Evolutionary conservation across 208 protist genomes (phyloP), one percentile per base, ranked within the genome.

Genomic region (Crithidia sp.): DNA sequence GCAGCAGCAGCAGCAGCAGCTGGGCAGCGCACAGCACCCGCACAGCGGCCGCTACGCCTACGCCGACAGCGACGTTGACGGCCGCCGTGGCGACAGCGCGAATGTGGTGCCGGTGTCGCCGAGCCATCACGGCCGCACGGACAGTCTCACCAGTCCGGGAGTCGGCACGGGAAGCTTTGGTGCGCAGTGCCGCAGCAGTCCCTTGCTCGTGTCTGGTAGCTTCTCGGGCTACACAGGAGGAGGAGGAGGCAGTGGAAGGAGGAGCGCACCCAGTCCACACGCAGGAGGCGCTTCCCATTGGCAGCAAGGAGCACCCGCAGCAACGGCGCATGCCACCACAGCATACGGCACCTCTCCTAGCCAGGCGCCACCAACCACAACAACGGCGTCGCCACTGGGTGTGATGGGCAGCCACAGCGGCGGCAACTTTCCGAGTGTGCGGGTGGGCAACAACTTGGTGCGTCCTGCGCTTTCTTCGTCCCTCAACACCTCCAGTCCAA

Each of bases 361-460:
- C 40, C 58, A n/a, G 58, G 12, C 10, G 56, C 36, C n/a, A 12
- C 56, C 63, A 67, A n/a, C 63, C 44, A 58, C 50, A 19, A 37
- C 59, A 64, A 50, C 50, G 47, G 45, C 61, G 45, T 3, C 63
- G 45, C 9, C 52, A 57, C 10, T 50, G 44, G 53, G 16, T 13
- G 65, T 37, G 57, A 40, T 17, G 19, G 39, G n/a, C 37, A 68
- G 37, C n/a, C 28, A 28, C 28, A 19, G 9, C n/a, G 50, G n/a
- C 37, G 44, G 63, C 39, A 40, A 41, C 43, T 70, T 70, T 13
- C 41, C 54, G 7, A 70, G 65, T 19, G 53, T 61, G 43, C 65
- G 53, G 0, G 53, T 53, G 4, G 53, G 65, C 8, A 61, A 2
- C 13, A 70, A 70, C 65, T 0, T 49, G 4, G 19, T 19, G 3